Conservation (phyloP, 805 yeast species). For the Metschnikowia bowlesiae region DNA sequence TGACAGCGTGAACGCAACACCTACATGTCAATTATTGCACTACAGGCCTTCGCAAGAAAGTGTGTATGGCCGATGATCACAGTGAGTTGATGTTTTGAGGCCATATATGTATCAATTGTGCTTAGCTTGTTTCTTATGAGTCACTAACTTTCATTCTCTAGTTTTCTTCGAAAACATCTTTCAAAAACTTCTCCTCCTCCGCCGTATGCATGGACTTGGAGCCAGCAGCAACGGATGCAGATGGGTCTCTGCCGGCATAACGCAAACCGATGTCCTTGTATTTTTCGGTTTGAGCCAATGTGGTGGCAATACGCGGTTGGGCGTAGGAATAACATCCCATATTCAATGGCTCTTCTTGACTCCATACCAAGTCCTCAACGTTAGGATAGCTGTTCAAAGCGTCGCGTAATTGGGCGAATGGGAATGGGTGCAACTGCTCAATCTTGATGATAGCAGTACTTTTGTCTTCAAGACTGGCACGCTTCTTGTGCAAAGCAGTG, state of each 20-base stretch:
- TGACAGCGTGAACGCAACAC: neutral
- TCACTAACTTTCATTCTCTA: neutral
- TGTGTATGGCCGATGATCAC: no score
- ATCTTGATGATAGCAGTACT: conserved; percentile 83
- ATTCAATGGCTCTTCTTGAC: conserved; percentile 98
- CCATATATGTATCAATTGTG: neutral
- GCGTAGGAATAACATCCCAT: conserved; percentile 86
- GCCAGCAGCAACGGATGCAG: conserved; percentile 98
- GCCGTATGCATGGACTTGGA: conserved; percentile 79
- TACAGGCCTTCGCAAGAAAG: no score
- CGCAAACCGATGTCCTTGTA: conserved; percentile 59
- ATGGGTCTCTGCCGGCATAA: conserved; percentile 97
- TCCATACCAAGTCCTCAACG: conserved; percentile 86
- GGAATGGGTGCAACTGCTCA: conserved; percentile 99
- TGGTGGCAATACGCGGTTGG: conserved; percentile 77
- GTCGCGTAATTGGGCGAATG: conserved; percentile 89
- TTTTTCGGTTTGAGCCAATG: conserved; percentile 67
- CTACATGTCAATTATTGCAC: neutral
- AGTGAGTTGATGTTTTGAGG: no score
- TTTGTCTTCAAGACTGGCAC: conserved; percentile 70
- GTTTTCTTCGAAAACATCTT: conserved; percentile 44
- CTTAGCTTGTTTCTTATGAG: neutral
- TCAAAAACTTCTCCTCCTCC: conserved; percentile 85
- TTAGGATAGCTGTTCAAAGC: conserved; percentile 74
- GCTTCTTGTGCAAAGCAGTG: conserved; percentile 86